Conservation (phyloP, 495 filamentous ascomycete species). For the Lasiosphaeris hirsuta region DNA sequence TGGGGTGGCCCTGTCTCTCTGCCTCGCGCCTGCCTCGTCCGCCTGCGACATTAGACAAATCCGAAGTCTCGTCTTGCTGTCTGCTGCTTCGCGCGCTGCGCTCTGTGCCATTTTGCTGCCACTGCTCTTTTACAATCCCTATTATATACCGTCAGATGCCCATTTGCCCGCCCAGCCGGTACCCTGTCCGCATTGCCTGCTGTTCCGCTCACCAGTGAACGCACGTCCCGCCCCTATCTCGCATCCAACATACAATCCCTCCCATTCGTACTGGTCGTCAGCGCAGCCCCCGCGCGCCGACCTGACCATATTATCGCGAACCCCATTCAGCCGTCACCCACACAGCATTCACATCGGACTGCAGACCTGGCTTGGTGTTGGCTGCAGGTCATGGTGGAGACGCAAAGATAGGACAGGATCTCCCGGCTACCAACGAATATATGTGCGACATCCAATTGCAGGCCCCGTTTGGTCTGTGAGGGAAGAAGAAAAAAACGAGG, state of each 20-base stretch:
- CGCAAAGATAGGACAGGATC: conserved; percentile 10
- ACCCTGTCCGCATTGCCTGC: no score
- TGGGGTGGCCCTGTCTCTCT: conserved; percentile 11
- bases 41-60: conserved; percentile 19
- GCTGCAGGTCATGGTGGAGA: conserved; percentile 1
- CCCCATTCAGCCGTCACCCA: no score
- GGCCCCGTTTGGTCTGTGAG: conserved; percentile 13
- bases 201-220: no score
- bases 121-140: neutral
- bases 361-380: neutral
- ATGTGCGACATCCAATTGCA: conserved; percentile 30
- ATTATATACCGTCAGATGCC: no score
- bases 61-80: conserved; percentile 15
- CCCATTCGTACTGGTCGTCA: no score
- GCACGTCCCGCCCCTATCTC: no score
- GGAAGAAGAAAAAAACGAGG: conserved; percentile 12
- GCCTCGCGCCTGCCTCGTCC: neutral
- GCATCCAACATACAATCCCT: no score
- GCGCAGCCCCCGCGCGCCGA: no score
- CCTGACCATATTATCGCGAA: no score
- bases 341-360: neutral
- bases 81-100: neutral
- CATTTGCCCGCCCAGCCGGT: no score
- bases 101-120: neutral
- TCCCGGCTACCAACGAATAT: conserved; percentile 12